Conservation (phyloP, 768 basidiomycete genomes). For the Kwoniella pini region DNA sequence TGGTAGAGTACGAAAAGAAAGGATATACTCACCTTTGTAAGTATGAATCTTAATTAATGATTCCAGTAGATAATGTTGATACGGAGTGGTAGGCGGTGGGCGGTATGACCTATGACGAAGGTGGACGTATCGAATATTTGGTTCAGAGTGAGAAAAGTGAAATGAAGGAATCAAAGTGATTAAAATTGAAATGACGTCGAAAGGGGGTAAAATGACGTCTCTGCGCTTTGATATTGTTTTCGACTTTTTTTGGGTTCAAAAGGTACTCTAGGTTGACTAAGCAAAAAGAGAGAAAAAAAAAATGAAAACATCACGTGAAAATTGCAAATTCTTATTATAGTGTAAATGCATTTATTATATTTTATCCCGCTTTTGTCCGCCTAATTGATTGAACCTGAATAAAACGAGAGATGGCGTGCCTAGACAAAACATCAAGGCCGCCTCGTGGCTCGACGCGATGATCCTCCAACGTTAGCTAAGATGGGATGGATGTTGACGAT, state of each 20-base stretch:
- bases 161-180: not conserved
- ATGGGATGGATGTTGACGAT: not conserved
- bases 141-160: not conserved
- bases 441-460: slow-evolving; percentile 8
- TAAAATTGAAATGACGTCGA: slow-evolving; percentile 16
- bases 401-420: not conserved
- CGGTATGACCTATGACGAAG: not conserved
- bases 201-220: slow-evolving; percentile 3
- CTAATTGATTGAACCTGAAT: too few relatives aligned
- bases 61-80: too few relatives aligned
- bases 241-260: not conserved
- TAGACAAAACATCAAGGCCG: not conserved
- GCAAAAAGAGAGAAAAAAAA: not conserved
- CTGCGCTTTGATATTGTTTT: not conserved
- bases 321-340: slow-evolving; percentile 1
- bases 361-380: slow-evolving; percentile 10
- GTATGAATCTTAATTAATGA: too few relatives aligned
- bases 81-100: not conserved
- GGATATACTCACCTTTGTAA: too few relatives aligned
- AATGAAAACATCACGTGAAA: not conserved
- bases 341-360: not conserved
- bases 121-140: not conserved
- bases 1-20: too few relatives aligned
- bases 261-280: not conserved
- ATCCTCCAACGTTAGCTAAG: not conserved